Conservation (phyloP, 192 early-diverging fungal species). For the Lobosporangium transversale region DNA sequence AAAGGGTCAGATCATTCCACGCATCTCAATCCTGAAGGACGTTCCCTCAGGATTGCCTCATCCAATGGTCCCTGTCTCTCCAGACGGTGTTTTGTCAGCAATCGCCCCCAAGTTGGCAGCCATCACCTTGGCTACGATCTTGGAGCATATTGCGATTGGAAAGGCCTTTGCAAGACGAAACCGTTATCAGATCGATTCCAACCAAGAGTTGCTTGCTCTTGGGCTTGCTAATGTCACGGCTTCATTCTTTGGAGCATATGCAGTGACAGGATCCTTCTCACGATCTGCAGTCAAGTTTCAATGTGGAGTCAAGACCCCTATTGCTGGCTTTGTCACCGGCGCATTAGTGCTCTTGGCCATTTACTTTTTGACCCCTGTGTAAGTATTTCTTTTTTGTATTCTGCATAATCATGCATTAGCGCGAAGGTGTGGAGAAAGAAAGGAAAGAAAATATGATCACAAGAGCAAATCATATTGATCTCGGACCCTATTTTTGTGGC, state of each 20-base stretch:
- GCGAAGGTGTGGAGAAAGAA: background rate
- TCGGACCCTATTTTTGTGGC: constrained; percentile 2
- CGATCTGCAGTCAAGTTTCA: constrained; percentile 91
- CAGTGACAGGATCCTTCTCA: constrained; percentile 93
- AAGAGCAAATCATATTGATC: background rate
- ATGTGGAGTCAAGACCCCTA: constrained; percentile 85
- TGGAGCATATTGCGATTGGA: constrained; percentile 94
- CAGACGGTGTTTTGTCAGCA: constrained; percentile 56
- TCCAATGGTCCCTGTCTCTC: constrained; percentile 64
- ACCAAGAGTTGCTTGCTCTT: constrained; percentile 91
- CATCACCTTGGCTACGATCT: constrained; percentile 77
- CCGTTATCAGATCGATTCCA: constrained; percentile 81
- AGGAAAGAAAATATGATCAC: too few species aligned
- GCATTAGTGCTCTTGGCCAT: constrained; percentile 84
- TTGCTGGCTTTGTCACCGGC: constrained; percentile 81
- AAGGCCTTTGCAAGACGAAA: constrained; percentile 89
- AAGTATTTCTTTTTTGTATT: constrained; percentile 14
- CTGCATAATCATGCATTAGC: constrained; percentile 2
- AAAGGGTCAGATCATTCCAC: constrained; percentile 48
- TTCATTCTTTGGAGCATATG: constrained; percentile 88
- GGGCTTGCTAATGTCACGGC: constrained; percentile 87
- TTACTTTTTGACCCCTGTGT: constrained; percentile 77
- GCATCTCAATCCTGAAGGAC: constrained; percentile 72
- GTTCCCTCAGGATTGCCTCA: constrained; percentile 80
- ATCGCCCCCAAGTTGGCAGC: constrained; percentile 66